phyloP scores from a whole-genome alignment of 768 basidiomycete species.

The Exsudoporus frostii region DNA sequence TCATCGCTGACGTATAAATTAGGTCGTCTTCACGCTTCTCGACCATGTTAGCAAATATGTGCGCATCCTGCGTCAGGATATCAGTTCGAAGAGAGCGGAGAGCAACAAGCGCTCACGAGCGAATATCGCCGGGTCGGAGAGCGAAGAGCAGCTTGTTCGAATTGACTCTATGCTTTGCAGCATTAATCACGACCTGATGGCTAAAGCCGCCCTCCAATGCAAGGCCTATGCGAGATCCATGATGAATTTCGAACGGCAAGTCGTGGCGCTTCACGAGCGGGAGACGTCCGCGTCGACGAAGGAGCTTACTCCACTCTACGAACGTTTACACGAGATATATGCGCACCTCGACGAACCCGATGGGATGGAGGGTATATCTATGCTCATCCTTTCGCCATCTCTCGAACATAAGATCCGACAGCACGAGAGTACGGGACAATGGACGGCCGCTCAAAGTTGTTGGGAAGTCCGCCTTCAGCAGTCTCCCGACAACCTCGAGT shows the following conservation, averaged over 20 bases:
- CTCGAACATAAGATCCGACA: slow-evolving; percentile 96
- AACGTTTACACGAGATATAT: slow-evolving; percentile 93
- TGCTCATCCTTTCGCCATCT: slow-evolving; percentile 81
- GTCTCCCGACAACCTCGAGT: slow-evolving; percentile 82
- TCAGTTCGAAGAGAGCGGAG: slow-evolving; percentile 48
- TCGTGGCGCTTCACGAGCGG: slow-evolving; percentile 47
- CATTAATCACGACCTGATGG: slow-evolving; percentile 87
- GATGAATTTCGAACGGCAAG: slow-evolving; percentile 90
- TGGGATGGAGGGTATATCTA: slow-evolving; percentile 97
- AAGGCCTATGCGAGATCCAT: slow-evolving; percentile 91
- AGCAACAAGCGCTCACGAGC: slow-evolving; percentile 46
- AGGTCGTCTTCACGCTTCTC: slow-evolving; percentile 93
- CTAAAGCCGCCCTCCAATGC: slow-evolving; percentile 90
- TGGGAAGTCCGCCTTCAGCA: slow-evolving; percentile 96
- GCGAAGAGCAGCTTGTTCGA: slow-evolving; percentile 58
- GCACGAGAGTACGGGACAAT: slow-evolving; percentile 93
- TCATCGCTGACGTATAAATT: neutral
- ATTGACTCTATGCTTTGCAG: slow-evolving; percentile 81
- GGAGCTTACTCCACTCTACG: slow-evolving; percentile 56
- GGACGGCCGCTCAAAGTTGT: slow-evolving; percentile 99
- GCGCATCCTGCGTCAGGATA: slow-evolving; percentile 66
- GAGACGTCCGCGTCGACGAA: slow-evolving; percentile 43
- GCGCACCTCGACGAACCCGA: slow-evolving; percentile 96
- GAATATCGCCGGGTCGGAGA: slow-evolving; percentile 33
- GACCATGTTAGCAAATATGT: slow-evolving; percentile 94